These are phyloP conservation scores for Leccinum uliginosum DNA, from an alignment of 768 basidiomycete species.

Conservation along the genomic window DNA sequence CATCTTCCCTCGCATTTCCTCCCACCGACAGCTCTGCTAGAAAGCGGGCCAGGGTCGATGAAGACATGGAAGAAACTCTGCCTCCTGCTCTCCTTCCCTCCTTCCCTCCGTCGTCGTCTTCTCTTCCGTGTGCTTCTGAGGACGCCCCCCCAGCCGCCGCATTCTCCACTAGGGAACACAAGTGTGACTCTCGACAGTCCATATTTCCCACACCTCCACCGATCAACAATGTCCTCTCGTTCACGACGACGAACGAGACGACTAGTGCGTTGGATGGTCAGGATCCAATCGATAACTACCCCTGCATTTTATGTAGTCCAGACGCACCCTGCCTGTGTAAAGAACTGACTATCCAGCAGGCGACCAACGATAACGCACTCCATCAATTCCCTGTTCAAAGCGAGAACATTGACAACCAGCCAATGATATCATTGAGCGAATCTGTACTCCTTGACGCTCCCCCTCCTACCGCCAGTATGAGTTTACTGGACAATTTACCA, in stretches of 20 bases:
- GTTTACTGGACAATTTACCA: slow-evolving; percentile 73
- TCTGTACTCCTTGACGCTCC: slow-evolving; percentile 26
- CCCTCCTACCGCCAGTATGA: slow-evolving; percentile 33
- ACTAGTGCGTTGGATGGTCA: slow-evolving; percentile 32
- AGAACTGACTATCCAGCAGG: slow-evolving; percentile 54
- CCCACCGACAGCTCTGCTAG: slow-evolving; percentile 21
- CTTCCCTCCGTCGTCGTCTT: slow-evolving; percentile 38
- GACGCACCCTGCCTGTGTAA: slow-evolving; percentile 73
- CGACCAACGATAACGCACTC: slow-evolving; percentile 20
- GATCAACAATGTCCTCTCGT: slow-evolving; percentile 32
- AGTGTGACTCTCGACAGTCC: slow-evolving; percentile 22
- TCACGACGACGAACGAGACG: slow-evolving; percentile 32
- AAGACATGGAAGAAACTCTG: slow-evolving; percentile 18
- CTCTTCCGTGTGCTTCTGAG: slow-evolving; percentile 50
- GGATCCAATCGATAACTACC: slow-evolving; percentile 29
- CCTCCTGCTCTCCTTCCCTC: slow-evolving; percentile 19
- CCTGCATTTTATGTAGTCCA: slow-evolving; percentile 74
- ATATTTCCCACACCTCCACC: slow-evolving; percentile 28
- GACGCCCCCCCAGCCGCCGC: slow-evolving; percentile 26
- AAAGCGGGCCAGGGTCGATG: slow-evolving; percentile 37
- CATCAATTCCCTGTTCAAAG: slow-evolving; percentile 14
- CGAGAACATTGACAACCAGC: slow-evolving; percentile 9
- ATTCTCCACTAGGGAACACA: slow-evolving; percentile 32
- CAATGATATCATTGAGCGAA: slow-evolving; percentile 21
- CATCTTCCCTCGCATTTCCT: slow-evolving; percentile 25